These are phyloP conservation scores for Aspergillus haitiensis DNA, from an alignment of 495 filamentous ascomycete genomes.

Conservation along the genomic window DNA sequence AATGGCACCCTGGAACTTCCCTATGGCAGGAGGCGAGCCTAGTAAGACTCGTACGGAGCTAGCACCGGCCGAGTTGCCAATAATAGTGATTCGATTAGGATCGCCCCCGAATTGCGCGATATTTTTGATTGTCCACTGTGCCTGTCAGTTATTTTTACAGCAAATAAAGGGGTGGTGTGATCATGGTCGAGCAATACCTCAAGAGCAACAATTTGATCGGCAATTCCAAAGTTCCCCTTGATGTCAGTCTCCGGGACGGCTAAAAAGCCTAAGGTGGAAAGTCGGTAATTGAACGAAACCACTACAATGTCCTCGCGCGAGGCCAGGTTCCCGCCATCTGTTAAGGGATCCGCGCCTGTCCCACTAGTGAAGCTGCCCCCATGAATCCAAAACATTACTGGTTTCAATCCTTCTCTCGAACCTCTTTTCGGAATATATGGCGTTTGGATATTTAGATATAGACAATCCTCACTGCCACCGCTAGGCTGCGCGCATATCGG, in stretches of 20 bases:
- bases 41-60: conserved; percentile 23
- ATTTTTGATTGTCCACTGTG: conserved; percentile 35
- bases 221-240: conserved; percentile 36
- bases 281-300: conserved; percentile 42
- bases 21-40: conserved; percentile 30
- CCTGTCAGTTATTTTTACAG: not conserved
- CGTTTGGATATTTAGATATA: conserved; percentile 48
- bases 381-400: conserved; percentile 47
- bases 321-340: conserved; percentile 40
- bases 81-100: conserved; percentile 23
- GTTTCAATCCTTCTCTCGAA: conserved; percentile 31
- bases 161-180: not conserved
- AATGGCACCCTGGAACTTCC: conserved; percentile 42
- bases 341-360: conserved; percentile 31
- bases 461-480: conserved; percentile 41
- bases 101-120: conserved; percentile 41
- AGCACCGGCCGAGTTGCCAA: conserved; percentile 28
- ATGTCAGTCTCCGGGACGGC: conserved; percentile 28
- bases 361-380: conserved; percentile 43
- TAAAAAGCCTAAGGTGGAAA: conserved; percentile 41
- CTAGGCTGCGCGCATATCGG: conserved; percentile 40
- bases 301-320: conserved; percentile 45
- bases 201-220: conserved; percentile 37
- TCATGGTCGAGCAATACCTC: conserved; percentile 27
- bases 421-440: conserved; percentile 39